Conservation (phyloP, 2,329 filamentous ascomycete genomes). For the Berkeleyomyces basicola region DNA sequence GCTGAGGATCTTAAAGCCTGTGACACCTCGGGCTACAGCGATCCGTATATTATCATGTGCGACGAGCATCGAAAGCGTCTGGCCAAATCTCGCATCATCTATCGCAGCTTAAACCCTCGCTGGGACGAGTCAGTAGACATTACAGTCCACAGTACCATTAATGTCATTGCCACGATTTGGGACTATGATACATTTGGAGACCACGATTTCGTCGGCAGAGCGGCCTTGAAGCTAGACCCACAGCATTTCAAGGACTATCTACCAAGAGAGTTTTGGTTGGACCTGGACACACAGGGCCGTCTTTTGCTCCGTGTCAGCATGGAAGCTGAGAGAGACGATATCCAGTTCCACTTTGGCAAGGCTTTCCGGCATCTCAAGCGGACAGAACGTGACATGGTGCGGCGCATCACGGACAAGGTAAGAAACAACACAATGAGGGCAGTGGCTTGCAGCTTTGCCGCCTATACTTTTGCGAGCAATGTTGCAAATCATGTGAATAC, state of each 20-base stretch:
- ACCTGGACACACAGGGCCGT: constrained; percentile 86
- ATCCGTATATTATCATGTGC: constrained; percentile 91
- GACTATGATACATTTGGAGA: constrained; percentile 96
- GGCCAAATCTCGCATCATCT: constrained; percentile 84
- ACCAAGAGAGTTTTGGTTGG: constrained; percentile 92
- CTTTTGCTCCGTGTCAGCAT: constrained; percentile 85
- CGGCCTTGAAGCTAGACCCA: constrained; percentile 97
- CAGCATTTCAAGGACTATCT: constrained; percentile 91
- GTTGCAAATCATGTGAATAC: neutral
- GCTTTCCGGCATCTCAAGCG: constrained; percentile 89
- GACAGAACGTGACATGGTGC: constrained; percentile 93
- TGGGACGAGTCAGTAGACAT: constrained; percentile 98
- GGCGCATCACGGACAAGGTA: constrained; percentile 95
- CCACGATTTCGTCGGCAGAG: constrained; percentile 91
- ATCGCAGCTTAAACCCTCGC: constrained; percentile 75
- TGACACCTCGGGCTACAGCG: constrained; percentile 82
- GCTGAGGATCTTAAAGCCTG: constrained; percentile 97
- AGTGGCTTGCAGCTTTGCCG: no score
- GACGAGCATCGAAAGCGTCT: constrained; percentile 97
- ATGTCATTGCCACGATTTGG: constrained; percentile 94
- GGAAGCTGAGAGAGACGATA: constrained; percentile 96
- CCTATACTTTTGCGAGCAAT: no score
- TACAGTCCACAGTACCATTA: constrained; percentile 76
- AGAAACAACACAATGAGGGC: neutral
- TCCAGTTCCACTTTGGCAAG: constrained; percentile 96